Percentiles rank a stretch among this genome's conserved stretches.
Evolutionary conservation across 305 asterid species (phyloP).

Genomic region (Rubia peregrina): DNA sequence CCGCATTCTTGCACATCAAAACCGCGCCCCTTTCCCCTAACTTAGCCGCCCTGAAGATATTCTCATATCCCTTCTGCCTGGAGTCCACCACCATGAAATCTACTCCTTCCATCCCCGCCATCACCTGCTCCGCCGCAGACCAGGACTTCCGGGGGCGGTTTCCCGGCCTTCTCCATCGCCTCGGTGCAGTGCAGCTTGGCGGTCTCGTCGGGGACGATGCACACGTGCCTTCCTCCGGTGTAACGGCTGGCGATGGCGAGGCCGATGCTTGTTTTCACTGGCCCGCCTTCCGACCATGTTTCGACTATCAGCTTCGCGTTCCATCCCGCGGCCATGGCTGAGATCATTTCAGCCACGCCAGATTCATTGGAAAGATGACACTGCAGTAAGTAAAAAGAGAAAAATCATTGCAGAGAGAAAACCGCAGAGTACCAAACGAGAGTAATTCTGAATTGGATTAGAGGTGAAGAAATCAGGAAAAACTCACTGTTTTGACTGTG

Average conservation of each 20-base stretch:
- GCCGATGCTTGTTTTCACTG: slow-evolving; percentile 54
- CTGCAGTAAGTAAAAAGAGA: slow-evolving; percentile 29
- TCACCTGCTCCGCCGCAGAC: slow-evolving; percentile 52
- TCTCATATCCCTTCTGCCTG: slow-evolving; percentile 32
- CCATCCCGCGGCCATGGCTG: slow-evolving; percentile 99
- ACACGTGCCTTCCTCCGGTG: slow-evolving; percentile 62
- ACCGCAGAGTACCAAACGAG: neutral
- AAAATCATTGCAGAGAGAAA: neutral
- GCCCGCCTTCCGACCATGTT: slow-evolving; percentile 76
- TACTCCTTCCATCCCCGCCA: slow-evolving; percentile 47
- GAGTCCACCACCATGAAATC: slow-evolving; percentile 81
- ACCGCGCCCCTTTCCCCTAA: slow-evolving; percentile 80
- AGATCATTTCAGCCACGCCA: slow-evolving; percentile 61
- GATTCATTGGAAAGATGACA: slow-evolving; percentile 44
- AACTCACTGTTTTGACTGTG: slow-evolving; percentile 45
- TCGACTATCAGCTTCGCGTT: slow-evolving; percentile 67
- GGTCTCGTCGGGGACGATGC: slow-evolving; percentile 56
- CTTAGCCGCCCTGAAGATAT: slow-evolving; percentile 49
- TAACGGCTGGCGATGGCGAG: slow-evolving; percentile 59
- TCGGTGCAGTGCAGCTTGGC: slow-evolving; percentile 35
- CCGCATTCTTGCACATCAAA: slow-evolving; percentile 69
- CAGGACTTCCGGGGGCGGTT: slow-evolving; percentile 32
- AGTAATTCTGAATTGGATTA: neutral
- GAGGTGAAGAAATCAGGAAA: neutral
- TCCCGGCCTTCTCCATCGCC: slow-evolving; percentile 42